phyloP scores from a whole-genome alignment of 306 rosid genomes.

The Vachellia collinsii region DNA sequence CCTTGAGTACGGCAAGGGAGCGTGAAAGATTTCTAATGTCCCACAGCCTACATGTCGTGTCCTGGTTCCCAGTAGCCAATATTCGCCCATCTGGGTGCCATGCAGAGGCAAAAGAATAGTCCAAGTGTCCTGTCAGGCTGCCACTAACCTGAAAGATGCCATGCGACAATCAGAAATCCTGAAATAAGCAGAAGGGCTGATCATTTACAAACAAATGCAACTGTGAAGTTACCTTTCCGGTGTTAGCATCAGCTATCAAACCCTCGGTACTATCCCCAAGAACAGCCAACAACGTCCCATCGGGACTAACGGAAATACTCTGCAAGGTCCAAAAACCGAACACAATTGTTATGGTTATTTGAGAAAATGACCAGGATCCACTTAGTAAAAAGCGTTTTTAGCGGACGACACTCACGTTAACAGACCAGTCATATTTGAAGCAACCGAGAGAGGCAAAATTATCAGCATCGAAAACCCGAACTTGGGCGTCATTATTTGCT shows the following conservation, averaged over 20 bases:
- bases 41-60: conserved; percentile 94
- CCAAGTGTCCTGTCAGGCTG: conserved; percentile 82
- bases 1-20: conserved; percentile 78
- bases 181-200: neutral
- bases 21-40: conserved; percentile 80
- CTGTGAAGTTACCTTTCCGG: conserved; percentile 59
- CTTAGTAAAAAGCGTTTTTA: neutral
- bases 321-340: conserved; percentile 36
- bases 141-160: conserved; percentile 50
- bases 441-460: conserved; percentile 61
- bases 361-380: neutral
- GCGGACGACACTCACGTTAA: conserved; percentile 70
- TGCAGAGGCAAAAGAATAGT: conserved; percentile 88
- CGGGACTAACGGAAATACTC: conserved; percentile 83
- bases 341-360: conserved; percentile 1
- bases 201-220: conserved; percentile 9
- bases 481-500: conserved; percentile 88
- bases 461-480: conserved; percentile 66
- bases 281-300: conserved; percentile 77
- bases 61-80: conserved; percentile 95
- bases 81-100: conserved; percentile 93
- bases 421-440: conserved; percentile 87
- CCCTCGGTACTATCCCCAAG: conserved; percentile 88
- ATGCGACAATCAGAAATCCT: neutral
- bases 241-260: conserved; percentile 72